Conservation (phyloP, 2,329 filamentous ascomycete genomes). For the Colletotrichum incanum region DNA sequence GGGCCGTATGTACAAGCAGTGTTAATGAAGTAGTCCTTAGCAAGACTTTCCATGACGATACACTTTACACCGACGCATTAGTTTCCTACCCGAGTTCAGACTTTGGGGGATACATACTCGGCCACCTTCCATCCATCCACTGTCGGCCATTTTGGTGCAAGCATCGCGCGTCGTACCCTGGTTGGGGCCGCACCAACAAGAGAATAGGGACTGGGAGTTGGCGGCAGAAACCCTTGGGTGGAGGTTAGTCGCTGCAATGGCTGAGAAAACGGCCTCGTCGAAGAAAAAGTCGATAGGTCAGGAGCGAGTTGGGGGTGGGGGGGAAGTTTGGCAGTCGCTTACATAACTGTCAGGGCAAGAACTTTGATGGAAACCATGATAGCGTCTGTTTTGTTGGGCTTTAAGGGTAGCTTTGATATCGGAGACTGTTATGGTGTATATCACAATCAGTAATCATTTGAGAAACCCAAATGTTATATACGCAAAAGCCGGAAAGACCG, state of each 20-base stretch:
- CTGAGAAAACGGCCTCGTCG: neutral
- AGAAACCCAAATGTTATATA: too few relatives aligned
- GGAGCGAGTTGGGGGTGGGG: too few relatives aligned
- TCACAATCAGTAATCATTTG: too few relatives aligned
- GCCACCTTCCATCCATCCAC: slow-evolving; percentile 8
- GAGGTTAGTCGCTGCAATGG: neutral
- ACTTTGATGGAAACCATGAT: slow-evolving; percentile 4
- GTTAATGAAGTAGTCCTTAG: slow-evolving; percentile 4
- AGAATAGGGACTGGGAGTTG: neutral
- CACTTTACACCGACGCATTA: slow-evolving; percentile 1
- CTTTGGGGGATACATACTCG: neutral
- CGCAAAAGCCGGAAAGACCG: too few relatives aligned
- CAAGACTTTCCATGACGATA: neutral
- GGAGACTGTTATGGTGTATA: too few relatives aligned
- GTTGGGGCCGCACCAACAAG: slow-evolving; percentile 15
- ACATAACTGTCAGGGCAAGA: neutral
- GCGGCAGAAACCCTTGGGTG: neutral
- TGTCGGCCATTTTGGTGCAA: neutral
- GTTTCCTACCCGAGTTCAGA: neutral
- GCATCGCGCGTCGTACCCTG: neutral
- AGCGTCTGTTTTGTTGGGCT: neutral
- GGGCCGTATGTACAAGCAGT: slow-evolving; percentile 5
- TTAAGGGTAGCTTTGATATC: too few relatives aligned
- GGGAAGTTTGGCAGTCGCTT: neutral
- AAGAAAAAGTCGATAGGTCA: too few relatives aligned